phyloP scores from a whole-genome alignment of 2,329 filamentous ascomycete species.

The Paraphoma sp. region DNA sequence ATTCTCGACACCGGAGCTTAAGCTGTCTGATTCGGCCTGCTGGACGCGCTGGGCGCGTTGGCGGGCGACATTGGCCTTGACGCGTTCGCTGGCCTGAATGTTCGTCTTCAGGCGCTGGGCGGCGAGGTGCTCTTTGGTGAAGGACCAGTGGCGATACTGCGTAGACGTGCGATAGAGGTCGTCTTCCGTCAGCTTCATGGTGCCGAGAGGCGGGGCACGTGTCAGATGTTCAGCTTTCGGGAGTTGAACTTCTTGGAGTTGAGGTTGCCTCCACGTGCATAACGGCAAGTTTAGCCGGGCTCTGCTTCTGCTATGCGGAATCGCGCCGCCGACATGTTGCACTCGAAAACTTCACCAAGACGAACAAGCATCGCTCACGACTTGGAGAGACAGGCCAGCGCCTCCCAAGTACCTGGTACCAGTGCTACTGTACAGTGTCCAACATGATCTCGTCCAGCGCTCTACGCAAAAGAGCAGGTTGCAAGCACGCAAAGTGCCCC shows the following conservation, averaged over 20 bases:
- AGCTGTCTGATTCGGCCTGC: constrained; percentile 41
- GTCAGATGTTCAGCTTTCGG: not conserved
- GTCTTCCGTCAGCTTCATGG: constrained; percentile 76
- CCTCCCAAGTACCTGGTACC: not conserved
- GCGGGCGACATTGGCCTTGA: constrained; percentile 63
- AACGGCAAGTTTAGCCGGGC: constrained; percentile 28
- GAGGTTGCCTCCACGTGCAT: not conserved
- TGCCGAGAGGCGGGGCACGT: constrained; percentile 10
- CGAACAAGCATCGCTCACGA: not conserved
- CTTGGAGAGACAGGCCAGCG: not conserved
- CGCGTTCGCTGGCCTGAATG: constrained; percentile 73
- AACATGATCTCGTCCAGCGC: not conserved
- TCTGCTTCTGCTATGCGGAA: not conserved
- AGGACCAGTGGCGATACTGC: constrained; percentile 93
- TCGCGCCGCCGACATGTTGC: not conserved
- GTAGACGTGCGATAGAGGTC: constrained; percentile 88
- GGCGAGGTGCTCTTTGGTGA: constrained; percentile 74
- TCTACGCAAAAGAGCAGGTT: not conserved
- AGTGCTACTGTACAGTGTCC: not conserved
- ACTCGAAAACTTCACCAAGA: not conserved
- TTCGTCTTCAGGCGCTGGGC: constrained; percentile 81
- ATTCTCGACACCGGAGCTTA: constrained; percentile 40
- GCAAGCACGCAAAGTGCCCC: not conserved
- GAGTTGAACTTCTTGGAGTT: constrained; percentile 10
- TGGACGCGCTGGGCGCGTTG: constrained; percentile 47